Conservation (phyloP, 2,329 filamentous ascomycete species). For the Bertia moriformis region DNA sequence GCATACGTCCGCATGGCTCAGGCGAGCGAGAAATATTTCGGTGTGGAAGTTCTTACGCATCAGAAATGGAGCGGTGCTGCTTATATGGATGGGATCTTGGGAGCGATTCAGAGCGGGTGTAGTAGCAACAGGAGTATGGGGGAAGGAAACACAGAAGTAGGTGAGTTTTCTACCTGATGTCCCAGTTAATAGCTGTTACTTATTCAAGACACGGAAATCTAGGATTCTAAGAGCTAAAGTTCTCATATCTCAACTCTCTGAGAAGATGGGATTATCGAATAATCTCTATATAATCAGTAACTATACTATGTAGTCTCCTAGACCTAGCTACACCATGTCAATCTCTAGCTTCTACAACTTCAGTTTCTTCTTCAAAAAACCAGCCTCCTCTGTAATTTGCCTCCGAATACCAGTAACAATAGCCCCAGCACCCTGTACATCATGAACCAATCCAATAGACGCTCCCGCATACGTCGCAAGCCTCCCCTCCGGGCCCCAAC, state of each 20-base stretch:
- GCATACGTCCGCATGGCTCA: conserved; percentile 95
- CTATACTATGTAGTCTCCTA: no score
- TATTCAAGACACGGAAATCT: no score
- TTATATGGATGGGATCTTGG: conserved; percentile 79
- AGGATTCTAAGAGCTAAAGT: no score
- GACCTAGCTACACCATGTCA: no score
- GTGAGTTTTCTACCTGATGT: no score
- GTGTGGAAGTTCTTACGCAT: conserved; percentile 84
- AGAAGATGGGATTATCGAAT: no score
- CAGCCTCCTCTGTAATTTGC: no score
- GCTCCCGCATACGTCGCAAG: conserved; percentile 34
- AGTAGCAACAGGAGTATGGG: conserved; percentile 87
- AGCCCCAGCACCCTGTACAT: conserved; percentile 18
- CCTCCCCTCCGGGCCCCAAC: conserved; percentile 30
- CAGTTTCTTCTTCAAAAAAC: no score
- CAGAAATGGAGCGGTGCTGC: conserved; percentile 65
- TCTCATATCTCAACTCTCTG: no score
- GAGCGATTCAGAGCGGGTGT: conserved; percentile 81
- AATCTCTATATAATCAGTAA: no score
- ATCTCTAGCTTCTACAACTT: no score
- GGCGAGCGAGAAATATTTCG: conserved; percentile 73
- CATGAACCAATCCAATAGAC: conserved; percentile 24
- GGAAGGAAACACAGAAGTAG: conserved; percentile 87
- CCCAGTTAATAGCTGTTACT: no score
- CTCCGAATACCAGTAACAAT: conserved; percentile 19